A percentile compares a stretch with the other conserved stretches of the same genome.
Evolutionary conservation across 305 asterid species (phyloP).

Genomic region (Andrographis paniculata): DNA sequence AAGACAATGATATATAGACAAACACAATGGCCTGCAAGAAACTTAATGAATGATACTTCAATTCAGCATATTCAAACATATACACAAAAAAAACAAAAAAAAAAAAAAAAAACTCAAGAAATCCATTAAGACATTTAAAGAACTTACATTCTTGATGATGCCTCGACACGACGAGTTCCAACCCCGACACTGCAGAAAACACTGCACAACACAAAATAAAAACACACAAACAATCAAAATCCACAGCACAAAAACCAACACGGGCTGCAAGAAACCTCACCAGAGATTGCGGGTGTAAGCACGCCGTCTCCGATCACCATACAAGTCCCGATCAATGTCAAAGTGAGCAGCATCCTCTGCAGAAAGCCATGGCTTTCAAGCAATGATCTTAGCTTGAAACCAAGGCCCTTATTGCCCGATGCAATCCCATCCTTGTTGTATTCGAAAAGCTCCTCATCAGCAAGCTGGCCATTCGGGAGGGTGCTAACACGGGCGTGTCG

Average conservation of each 20-base stretch:
- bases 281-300: slow-evolving; percentile 71
- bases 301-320: slow-evolving; percentile 82
- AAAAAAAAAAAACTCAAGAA: too few relatives aligned
- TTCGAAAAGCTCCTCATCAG: slow-evolving; percentile 57
- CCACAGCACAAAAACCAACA: not conserved
- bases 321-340: slow-evolving; percentile 61
- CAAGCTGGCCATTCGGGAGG: slow-evolving; percentile 60
- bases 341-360: slow-evolving; percentile 41
- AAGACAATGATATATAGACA: too few relatives aligned
- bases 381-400: slow-evolving; percentile 39
- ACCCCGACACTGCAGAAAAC: slow-evolving; percentile 67
- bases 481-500: too few relatives aligned
- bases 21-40: too few relatives aligned
- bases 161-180: slow-evolving; percentile 56
- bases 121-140: not conserved
- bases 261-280: slow-evolving; percentile 16
- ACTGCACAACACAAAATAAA: slow-evolving; percentile 46
- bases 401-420: slow-evolving; percentile 30
- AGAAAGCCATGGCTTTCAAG: slow-evolving; percentile 41
- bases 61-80: too few relatives aligned
- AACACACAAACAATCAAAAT: not conserved
- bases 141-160: slow-evolving; percentile 60
- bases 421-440: slow-evolving; percentile 38
- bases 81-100: too few relatives aligned
- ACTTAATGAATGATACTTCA: too few relatives aligned